Evolutionary conservation across 768 basidiomycete genomes (phyloP).

Genomic region (Rhizopogon rudus): DNA sequence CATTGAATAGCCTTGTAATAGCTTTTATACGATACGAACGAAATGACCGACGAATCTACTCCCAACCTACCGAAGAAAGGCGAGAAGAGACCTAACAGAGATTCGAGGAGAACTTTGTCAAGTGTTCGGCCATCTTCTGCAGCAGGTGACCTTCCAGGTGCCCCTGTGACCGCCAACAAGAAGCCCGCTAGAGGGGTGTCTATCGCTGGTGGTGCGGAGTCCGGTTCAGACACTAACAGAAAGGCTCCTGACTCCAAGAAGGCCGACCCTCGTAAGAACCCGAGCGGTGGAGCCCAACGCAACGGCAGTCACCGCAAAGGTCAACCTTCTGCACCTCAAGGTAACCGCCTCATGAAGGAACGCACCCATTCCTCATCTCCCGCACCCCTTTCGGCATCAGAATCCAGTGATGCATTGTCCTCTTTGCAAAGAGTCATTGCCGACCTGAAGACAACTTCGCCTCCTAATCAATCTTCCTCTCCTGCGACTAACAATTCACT

Average conservation of each 20-base stretch:
- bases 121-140: slow-evolving; percentile 37
- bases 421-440: slow-evolving; percentile 92
- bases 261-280: slow-evolving; percentile 52
- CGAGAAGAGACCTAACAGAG: slow-evolving; percentile 56
- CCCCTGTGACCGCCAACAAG: slow-evolving; percentile 66
- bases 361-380: slow-evolving; percentile 39
- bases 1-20: slow-evolving; percentile 29
- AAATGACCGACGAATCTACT: slow-evolving; percentile 81
- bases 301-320: slow-evolving; percentile 50
- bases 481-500: slow-evolving; percentile 35
- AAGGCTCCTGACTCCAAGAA: slow-evolving; percentile 53
- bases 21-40: slow-evolving; percentile 61
- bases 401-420: slow-evolving; percentile 76
- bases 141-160: slow-evolving; percentile 38
- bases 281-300: slow-evolving; percentile 40
- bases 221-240: slow-evolving; percentile 69
- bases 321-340: slow-evolving; percentile 55
- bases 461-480: slow-evolving; percentile 40
- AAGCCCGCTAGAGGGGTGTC: slow-evolving; percentile 32
- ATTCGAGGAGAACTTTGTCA: slow-evolving; percentile 54
- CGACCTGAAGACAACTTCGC: slow-evolving; percentile 84
- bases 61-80: slow-evolving; percentile 60
- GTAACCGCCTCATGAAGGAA: slow-evolving; percentile 49
- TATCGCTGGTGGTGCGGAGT: slow-evolving; percentile 44
- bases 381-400: slow-evolving; percentile 46